A percentile compares a stretch with the other conserved stretches of the same genome.
These are phyloP conservation scores for barrel medic (Medicago truncatula) DNA, from an alignment of 306 rosid genomes.

Conservation along the genomic window DNA sequence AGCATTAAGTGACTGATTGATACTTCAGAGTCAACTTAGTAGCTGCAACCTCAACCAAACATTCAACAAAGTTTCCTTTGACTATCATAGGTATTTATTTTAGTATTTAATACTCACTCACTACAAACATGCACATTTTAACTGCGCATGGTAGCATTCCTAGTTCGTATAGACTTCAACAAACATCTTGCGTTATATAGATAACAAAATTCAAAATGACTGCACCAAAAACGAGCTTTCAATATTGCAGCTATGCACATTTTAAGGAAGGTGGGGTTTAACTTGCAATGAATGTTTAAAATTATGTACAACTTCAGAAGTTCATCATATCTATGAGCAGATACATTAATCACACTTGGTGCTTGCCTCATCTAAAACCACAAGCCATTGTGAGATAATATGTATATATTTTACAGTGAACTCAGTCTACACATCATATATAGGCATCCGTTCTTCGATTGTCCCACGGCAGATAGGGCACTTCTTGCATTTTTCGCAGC, in stretches of 20 bases:
- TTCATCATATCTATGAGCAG: conserved; percentile 25
- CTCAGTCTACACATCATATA: conserved; percentile 63
- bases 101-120: neutral
- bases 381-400: conserved; percentile 50
- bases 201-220: neutral
- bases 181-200: conserved; percentile 3
- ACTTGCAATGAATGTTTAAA: conserved; percentile 22
- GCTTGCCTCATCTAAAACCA: conserved; percentile 62
- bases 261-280: neutral
- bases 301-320: conserved; percentile 46
- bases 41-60: conserved; percentile 22
- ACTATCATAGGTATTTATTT: neutral
- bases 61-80: conserved; percentile 8
- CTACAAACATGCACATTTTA: conserved; percentile 7
- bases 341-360: conserved; percentile 36
- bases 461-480: conserved; percentile 86
- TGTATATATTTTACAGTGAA: conserved; percentile 40
- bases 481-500: conserved; percentile 75
- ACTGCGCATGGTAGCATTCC: neutral
- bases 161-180: neutral
- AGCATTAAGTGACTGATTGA: neutral
- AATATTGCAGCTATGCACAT: conserved; percentile 24
- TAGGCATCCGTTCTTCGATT: conserved; percentile 70
- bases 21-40: neutral
- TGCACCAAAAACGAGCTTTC: neutral